A percentile compares a stretch with the other conserved stretches of the same genome.
Evolutionary conservation across 2,329 filamentous ascomycete species (phyloP).

Genomic region (Fusarium drepaniforme): DNA sequence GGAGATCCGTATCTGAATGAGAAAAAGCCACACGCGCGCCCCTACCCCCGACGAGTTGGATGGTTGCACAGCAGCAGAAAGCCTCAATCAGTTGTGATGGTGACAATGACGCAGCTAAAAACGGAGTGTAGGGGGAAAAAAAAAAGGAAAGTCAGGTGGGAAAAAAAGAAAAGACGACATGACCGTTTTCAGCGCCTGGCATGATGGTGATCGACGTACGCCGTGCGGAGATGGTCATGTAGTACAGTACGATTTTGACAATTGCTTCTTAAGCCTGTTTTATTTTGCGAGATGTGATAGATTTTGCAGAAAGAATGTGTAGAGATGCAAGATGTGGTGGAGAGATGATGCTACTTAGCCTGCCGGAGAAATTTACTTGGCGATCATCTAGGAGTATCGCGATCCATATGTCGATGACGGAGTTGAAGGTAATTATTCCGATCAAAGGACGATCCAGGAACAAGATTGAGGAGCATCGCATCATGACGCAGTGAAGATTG

Average conservation of each 20-base stretch:
- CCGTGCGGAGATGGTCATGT: neutral
- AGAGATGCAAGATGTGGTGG: neutral
- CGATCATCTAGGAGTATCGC: neutral
- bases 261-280: neutral
- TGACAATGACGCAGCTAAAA: constrained; percentile 16
- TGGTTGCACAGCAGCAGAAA: neutral
- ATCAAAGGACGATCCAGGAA: neutral
- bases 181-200: constrained; percentile 8
- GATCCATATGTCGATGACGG: neutral
- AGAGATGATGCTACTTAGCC: neutral
- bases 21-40: neutral
- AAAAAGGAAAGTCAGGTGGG: neutral
- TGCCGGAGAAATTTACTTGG: neutral
- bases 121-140: neutral
- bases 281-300: constrained; percentile 33
- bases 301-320: constrained; percentile 25
- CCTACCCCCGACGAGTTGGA: neutral
- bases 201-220: neutral
- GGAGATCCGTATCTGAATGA: neutral
- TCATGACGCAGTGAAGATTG: neutral
- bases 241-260: neutral
- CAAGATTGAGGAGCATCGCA: neutral
- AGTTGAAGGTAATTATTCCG: neutral
- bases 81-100: neutral
- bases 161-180: neutral